phyloP scores from a whole-genome alignment of 1,139 yeast genomes.

The Scheffersomyces cryptocercus region DNA sequence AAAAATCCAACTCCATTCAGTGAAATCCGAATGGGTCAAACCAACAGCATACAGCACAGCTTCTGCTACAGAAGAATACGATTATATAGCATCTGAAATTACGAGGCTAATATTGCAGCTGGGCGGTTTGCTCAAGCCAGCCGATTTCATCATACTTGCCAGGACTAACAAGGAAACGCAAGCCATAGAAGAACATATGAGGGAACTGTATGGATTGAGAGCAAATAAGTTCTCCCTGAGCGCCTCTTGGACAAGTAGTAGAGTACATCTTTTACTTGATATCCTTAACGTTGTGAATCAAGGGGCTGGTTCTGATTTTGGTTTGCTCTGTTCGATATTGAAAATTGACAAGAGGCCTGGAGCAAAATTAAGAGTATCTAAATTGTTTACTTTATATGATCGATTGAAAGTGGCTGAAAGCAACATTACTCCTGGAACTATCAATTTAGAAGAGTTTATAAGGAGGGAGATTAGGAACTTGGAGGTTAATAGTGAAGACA shows the following conservation, averaged over 20 bases:
- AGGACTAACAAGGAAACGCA: slow-evolving; percentile 56
- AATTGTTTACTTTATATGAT: slow-evolving; percentile 23
- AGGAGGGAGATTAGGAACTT: not conserved
- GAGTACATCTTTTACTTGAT: slow-evolving; percentile 51
- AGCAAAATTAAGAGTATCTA: slow-evolving; percentile 22
- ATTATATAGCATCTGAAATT: slow-evolving; percentile 48
- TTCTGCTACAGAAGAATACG: slow-evolving; percentile 35
- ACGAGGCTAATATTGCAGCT: slow-evolving; percentile 42
- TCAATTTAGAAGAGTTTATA: slow-evolving; percentile 10
- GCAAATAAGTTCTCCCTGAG: slow-evolving; percentile 46
- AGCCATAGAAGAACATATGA: slow-evolving; percentile 39
- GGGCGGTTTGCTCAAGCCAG: slow-evolving; percentile 45
- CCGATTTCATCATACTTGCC: slow-evolving; percentile 58
- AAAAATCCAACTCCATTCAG: not conserved
- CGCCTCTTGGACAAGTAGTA: slow-evolving; percentile 55
- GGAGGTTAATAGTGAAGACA: not conserved
- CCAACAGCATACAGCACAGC: not conserved
- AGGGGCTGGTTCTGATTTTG: slow-evolving; percentile 34
- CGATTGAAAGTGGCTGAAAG: slow-evolving; percentile 4
- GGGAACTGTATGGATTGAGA: slow-evolving; percentile 39
- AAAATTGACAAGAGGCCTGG: slow-evolving; percentile 30
- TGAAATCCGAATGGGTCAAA: not conserved
- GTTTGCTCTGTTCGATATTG: slow-evolving; percentile 29
- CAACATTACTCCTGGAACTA: not conserved
- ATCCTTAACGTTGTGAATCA: slow-evolving; percentile 43